Evolutionary conservation across 148 eudicot species (phyloP).

Genomic region (Rhododendron simsii): DNA sequence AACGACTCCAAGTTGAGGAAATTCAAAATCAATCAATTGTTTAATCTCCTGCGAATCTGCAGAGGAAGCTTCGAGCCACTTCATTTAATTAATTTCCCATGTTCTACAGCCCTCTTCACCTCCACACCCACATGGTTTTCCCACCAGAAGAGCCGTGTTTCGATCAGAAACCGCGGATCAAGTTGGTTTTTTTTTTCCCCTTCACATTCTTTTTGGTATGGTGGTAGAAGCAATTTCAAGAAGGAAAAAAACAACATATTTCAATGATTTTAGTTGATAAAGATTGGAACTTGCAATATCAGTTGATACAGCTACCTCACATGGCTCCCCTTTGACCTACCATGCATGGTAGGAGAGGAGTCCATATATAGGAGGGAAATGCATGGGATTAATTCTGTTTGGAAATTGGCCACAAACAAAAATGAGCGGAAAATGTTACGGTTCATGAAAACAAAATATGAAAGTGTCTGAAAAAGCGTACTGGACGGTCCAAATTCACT

Average conservation of each 20-base stretch:
- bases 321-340: conserved; percentile 37
- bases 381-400: background rate
- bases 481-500: no score
- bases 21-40: background rate
- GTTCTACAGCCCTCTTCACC: conserved; percentile 26
- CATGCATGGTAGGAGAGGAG: background rate
- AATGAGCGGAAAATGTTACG: background rate
- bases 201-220: background rate
- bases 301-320: conserved; percentile 13
- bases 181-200: conserved; percentile 11
- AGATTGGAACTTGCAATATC: background rate
- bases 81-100: conserved; percentile 50
- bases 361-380: background rate
- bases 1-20: background rate
- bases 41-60: background rate
- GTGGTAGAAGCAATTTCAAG: conserved; percentile 9
- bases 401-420: background rate
- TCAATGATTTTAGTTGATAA: background rate
- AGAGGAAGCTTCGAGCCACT: background rate
- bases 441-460: no score
- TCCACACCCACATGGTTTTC: conserved; percentile 47
- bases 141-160: conserved; percentile 29
- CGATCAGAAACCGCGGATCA: conserved; percentile 20
- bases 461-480: no score
- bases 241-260: background rate